phyloP scores from a whole-genome alignment of 805 yeast species.

The Nakazawaea wyomingensis region DNA sequence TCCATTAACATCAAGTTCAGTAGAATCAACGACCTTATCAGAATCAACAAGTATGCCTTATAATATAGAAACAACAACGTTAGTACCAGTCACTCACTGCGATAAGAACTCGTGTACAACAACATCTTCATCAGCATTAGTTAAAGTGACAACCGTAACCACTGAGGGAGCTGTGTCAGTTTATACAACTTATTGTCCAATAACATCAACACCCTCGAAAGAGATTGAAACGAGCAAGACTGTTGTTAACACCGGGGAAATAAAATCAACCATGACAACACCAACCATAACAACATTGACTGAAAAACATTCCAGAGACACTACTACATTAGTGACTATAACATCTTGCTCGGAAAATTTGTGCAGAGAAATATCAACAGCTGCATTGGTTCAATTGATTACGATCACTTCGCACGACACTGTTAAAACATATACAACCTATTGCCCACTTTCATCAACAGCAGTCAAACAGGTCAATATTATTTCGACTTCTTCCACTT shows the following conservation, averaged over 20 bases:
- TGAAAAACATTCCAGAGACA: constrained; percentile 5
- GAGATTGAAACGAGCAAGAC: background rate
- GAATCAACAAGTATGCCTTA: no score
- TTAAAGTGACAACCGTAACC: constrained; percentile 1
- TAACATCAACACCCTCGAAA: background rate
- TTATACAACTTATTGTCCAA: constrained; percentile 16
- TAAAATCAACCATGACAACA: background rate
- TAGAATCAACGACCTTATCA: no score
- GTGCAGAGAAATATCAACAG: constrained; percentile 23
- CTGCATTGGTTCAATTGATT: constrained; percentile 25
- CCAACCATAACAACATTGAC: no score
- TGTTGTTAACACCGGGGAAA: background rate
- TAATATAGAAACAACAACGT: no score
- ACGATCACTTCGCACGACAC: constrained; percentile 25
- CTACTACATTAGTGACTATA: constrained; percentile 24
- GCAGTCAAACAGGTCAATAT: background rate
- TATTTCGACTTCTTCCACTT: background rate
- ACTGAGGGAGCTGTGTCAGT: background rate
- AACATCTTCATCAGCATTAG: background rate
- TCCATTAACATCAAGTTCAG: no score
- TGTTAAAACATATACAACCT: constrained; percentile 35
- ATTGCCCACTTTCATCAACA: constrained; percentile 28
- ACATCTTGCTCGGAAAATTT: constrained; percentile 25
- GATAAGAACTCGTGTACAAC: background rate
- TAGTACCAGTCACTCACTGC: no score